Percentiles rank a stretch among this genome's conserved stretches.
phyloP scores from a whole-genome alignment of 768 basidiomycete genomes.

The Suillus variegatus region DNA sequence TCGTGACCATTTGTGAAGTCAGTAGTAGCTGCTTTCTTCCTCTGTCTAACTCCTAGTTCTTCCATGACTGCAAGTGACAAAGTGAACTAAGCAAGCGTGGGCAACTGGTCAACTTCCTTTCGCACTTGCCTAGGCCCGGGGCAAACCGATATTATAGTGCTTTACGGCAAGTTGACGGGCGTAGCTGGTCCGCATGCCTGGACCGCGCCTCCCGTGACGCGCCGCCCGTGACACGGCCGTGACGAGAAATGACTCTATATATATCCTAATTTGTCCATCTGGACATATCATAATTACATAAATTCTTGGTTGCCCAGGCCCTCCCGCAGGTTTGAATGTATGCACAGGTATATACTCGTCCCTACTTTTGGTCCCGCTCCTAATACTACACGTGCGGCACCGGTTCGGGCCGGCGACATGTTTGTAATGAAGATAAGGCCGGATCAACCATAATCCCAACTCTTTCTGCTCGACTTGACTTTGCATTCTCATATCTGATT shows the following conservation, averaged over 20 bases:
- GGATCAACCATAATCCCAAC: neutral
- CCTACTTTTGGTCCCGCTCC: no score
- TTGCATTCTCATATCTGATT: constrained; percentile 2
- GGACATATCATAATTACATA: no score
- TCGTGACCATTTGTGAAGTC: constrained; percentile 12
- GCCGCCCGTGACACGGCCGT: no score
- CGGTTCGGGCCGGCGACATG: neutral
- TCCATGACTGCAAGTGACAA: constrained; percentile 11
- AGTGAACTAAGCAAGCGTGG: neutral
- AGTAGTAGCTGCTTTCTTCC: constrained; percentile 13
- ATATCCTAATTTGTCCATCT: no score
- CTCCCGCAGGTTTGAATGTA: no score
- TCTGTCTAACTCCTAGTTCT: constrained; percentile 24
- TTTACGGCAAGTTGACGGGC: neutral
- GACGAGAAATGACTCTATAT: no score
- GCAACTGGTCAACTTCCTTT: neutral
- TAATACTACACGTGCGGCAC: neutral
- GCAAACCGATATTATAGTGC: neutral
- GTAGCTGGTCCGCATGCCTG: no score
- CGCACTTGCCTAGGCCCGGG: neutral
- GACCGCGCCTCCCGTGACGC: no score
- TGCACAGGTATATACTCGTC: no score
- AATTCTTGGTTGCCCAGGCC: no score
- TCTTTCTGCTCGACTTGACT: constrained; percentile 1
- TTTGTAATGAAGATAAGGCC: neutral